Evolutionary conservation across 1,139 yeast species (phyloP), one percentile per base, ranked within the genome.

Genomic region (Hanseniaspora sp.): DNA sequence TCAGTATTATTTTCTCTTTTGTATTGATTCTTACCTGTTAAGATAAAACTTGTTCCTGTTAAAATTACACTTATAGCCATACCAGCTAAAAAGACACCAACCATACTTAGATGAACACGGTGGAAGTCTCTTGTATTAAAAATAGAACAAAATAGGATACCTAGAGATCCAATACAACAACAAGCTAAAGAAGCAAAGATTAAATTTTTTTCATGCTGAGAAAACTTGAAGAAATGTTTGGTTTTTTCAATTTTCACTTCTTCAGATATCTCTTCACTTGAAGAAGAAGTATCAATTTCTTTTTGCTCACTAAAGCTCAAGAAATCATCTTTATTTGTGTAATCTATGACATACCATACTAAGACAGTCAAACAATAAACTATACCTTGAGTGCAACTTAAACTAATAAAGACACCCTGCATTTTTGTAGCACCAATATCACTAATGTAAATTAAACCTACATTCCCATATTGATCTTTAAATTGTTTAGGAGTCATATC

Each of bases 381-480:
- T 15, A 86, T 71, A 18, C 88, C 95, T 69, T 86, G 95, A 66
- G 82, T 76, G 0, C 82, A 86, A 2, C 86, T 73, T 64, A 95
- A 82, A n/a, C 85, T 71, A 46, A 88, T 86, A 68, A 88, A 88
- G 23, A 87, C 69, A 1, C 95, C 95, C 64, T 86, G 86, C 54
- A 86, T 71, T 62, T 81, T 81, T 1, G 95, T 84, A 13, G 96
- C 95, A 7, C 90, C 95, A 55, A 87, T 76, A 64, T 87, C 87
- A 11, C 95, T 84, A 52, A 90, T 78, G 68, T 83, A 88, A 7
- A 84, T 81, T 15, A 54, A 33, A 15, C 56, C 53, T 18, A 51
- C 48, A 12, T 18, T 29, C 3, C 56, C 56, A 47, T 48, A 41
- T 12, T 44, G 40, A 1, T 48, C 23, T 30, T 48, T 51, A 31